Evolutionary conservation across 1,284 basidiomycete genomes (phyloP).

Genomic region (Cutaneotrichosporon mucoides): DNA sequence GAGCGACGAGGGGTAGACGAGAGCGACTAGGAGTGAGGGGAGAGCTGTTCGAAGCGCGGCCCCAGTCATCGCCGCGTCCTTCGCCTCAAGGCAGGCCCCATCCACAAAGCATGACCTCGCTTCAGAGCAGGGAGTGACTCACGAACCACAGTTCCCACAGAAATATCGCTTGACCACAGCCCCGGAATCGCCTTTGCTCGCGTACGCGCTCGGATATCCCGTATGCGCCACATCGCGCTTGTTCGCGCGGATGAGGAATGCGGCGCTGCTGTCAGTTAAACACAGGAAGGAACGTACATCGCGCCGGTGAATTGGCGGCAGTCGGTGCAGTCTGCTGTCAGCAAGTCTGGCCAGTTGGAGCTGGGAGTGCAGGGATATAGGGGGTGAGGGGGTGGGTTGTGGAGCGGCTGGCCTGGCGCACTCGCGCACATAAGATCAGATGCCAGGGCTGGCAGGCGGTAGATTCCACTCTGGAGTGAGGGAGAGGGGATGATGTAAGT

Average conservation of each 20-base stretch:
- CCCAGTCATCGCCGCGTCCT: too few relatives aligned
- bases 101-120: too few relatives aligned
- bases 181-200: not conserved
- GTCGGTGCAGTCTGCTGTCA: constrained; percentile 5
- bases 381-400: not conserved
- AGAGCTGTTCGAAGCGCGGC: too few relatives aligned
- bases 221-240: not conserved
- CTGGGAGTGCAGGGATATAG: not conserved
- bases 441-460: too few relatives aligned
- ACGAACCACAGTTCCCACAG: constrained; percentile 4
- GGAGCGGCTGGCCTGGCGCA: not conserved
- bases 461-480: too few relatives aligned
- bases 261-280: not conserved
- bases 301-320: constrained; percentile 8
- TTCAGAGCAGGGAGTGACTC: not conserved
- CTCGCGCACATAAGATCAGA: too few relatives aligned
- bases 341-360: not conserved
- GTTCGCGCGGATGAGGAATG: not conserved
- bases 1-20: too few relatives aligned
- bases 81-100: too few relatives aligned
- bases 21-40: too few relatives aligned
- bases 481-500: too few relatives aligned
- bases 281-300: not conserved
- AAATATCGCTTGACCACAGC: not conserved
- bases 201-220: constrained; percentile 1